These are phyloP conservation scores for Thozetella sp. DNA, from an alignment of 495 filamentous ascomycete species.

Conservation along the genomic window DNA sequence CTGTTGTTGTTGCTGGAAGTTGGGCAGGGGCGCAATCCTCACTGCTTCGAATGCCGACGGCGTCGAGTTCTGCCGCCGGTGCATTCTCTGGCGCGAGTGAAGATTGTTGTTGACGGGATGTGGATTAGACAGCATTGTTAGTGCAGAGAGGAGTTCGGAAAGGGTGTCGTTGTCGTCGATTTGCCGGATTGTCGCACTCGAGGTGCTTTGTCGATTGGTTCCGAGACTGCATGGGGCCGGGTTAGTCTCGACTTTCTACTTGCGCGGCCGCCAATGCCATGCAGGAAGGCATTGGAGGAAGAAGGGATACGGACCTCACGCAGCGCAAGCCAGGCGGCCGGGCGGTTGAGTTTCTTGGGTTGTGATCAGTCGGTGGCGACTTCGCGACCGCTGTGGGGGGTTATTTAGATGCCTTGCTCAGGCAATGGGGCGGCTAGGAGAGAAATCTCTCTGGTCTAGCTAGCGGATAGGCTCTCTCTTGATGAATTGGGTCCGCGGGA, in stretches of 20 bases:
- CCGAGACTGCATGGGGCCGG: slow-evolving; percentile 46
- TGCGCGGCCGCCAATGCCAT: slow-evolving; percentile 6
- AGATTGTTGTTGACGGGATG: slow-evolving; percentile 51
- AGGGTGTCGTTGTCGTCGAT: slow-evolving; percentile 42
- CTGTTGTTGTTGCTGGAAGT: slow-evolving; percentile 47
- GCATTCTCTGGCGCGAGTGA: slow-evolving; percentile 71
- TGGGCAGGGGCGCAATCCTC: slow-evolving; percentile 63
- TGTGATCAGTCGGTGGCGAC: slow-evolving; percentile 39
- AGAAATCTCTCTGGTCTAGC: slow-evolving; percentile 1
- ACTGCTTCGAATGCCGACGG: slow-evolving; percentile 71
- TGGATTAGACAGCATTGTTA: slow-evolving; percentile 78
- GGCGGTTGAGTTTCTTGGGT: slow-evolving; percentile 43
- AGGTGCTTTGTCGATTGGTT: slow-evolving; percentile 47
- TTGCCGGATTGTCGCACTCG: slow-evolving; percentile 33
- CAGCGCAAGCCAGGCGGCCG: slow-evolving; percentile 74
- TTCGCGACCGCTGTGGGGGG: slow-evolving; percentile 7
- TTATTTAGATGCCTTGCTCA: slow-evolving; percentile 10
- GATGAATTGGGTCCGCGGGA: slow-evolving; percentile 4
- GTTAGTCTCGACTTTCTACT: slow-evolving; percentile 9
- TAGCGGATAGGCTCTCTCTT: not conserved
- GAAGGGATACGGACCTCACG: slow-evolving; percentile 57
- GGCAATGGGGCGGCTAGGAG: slow-evolving; percentile 6
- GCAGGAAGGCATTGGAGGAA: not conserved
- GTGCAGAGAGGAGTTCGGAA: slow-evolving; percentile 65
- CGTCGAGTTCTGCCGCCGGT: slow-evolving; percentile 88